Conservation (phyloP, 108 stramenopile species). For the Nitzschia sp. region DNA sequence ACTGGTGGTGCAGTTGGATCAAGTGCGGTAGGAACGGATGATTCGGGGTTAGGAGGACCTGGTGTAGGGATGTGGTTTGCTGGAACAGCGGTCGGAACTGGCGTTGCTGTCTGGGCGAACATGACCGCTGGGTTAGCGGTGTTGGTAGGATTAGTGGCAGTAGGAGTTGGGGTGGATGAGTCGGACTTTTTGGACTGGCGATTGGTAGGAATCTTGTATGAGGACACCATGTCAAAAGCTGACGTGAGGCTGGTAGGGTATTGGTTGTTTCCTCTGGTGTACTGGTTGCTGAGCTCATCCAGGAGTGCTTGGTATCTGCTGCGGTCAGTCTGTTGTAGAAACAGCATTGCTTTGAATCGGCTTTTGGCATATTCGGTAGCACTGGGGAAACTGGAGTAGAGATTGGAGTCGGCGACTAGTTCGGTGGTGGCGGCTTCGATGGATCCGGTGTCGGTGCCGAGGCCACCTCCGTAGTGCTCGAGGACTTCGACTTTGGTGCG, state of each 20-base stretch:
- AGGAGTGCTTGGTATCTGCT: slow-evolving; percentile 21
- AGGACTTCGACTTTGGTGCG: slow-evolving; percentile 18
- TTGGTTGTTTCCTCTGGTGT: slow-evolving; percentile 15
- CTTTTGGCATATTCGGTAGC: background rate
- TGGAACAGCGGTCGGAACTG: no score
- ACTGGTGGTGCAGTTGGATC: no score
- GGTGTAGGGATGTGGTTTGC: no score
- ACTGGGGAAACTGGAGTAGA: no score
- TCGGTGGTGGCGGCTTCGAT: no score
- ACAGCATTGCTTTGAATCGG: slow-evolving; percentile 15
- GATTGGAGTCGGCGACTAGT: no score
- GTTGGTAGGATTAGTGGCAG: background rate
- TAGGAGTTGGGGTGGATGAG: background rate
- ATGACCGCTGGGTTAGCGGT: background rate
- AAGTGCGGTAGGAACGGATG: no score
- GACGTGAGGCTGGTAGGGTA: slow-evolving; percentile 30
- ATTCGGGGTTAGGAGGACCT: no score
- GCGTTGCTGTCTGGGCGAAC: background rate
- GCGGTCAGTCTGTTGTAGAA: slow-evolving; percentile 22
- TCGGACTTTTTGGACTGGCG: background rate
- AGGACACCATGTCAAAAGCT: slow-evolving; percentile 13
- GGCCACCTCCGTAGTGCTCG: slow-evolving; percentile 5
- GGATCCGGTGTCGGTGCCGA: no score
- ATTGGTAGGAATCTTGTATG: background rate
- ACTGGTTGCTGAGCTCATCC: slow-evolving; percentile 21